These are phyloP conservation scores for Powellomyces hirtus DNA, from an alignment of 192 early-diverging fungal genomes.

Conservation along the genomic window DNA sequence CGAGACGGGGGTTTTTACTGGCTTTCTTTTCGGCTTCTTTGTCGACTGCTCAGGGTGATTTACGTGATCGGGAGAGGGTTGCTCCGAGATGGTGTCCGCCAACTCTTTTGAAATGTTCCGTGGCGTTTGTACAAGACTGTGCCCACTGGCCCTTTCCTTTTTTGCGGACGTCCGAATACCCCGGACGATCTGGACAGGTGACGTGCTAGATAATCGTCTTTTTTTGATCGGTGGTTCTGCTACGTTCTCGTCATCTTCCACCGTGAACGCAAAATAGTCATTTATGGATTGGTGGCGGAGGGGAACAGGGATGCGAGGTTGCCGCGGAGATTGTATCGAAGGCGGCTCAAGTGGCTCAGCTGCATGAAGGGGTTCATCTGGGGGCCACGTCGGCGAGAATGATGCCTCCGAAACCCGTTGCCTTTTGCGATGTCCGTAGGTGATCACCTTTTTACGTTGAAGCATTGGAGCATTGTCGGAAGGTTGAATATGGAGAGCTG, in stretches of 20 bases:
- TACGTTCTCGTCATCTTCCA: background rate
- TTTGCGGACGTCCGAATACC: background rate
- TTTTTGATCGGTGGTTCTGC: background rate
- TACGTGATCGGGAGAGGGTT: too few relatives aligned
- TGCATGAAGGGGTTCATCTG: too few relatives aligned
- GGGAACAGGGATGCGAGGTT: background rate
- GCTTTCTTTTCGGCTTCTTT: too few relatives aligned
- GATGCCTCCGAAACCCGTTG: background rate
- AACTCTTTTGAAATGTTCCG: background rate
- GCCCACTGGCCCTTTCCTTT: background rate
- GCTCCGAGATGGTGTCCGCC: background rate
- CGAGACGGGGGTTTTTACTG: too few relatives aligned
- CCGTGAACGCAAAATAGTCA: background rate
- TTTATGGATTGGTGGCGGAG: background rate
- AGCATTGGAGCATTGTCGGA: too few relatives aligned
- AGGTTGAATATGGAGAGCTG: too few relatives aligned
- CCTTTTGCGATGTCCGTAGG: conserved; percentile 5
- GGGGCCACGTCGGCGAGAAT: background rate
- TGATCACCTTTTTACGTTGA: conserved; percentile 5
- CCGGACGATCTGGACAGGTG: too few relatives aligned
- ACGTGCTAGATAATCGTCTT: too few relatives aligned
- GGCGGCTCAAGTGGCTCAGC: background rate
- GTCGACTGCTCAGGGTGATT: too few relatives aligned
- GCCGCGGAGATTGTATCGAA: background rate
- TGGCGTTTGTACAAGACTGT: background rate